Conservation (phyloP, 2,329 filamentous ascomycete species). For the Pseudogymnoascus sp. region DNA sequence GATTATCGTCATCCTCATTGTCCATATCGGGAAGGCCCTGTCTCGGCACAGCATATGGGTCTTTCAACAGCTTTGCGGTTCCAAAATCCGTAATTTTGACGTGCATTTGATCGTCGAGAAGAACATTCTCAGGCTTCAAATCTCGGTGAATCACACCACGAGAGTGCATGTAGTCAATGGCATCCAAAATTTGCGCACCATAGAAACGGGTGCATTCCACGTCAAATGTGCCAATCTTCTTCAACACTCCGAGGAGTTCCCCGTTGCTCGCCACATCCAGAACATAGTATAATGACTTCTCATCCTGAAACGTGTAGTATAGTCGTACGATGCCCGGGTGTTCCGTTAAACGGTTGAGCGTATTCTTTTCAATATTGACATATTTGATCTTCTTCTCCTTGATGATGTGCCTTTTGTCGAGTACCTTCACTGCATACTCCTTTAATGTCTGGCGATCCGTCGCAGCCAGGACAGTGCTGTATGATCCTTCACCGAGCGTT, state of each 20-base stretch:
- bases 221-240: constrained; percentile 91
- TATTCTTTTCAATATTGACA: constrained; percentile 99
- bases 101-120: constrained; percentile 92
- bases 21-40: constrained; percentile 15
- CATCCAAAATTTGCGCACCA: constrained; percentile 88
- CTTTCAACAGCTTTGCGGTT: constrained; percentile 84
- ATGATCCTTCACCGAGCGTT: constrained; percentile 88
- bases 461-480: constrained; percentile 89
- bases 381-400: constrained; percentile 99
- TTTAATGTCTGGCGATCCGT: constrained; percentile 90
- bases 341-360: constrained; percentile 87
- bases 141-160: constrained; percentile 94
- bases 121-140: constrained; percentile 91
- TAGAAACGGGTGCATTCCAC: constrained; percentile 93
- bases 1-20: constrained; percentile 49
- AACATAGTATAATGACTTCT: constrained; percentile 92
- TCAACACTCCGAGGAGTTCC: constrained; percentile 83
- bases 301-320: constrained; percentile 98
- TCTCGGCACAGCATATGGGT: constrained; percentile 35
- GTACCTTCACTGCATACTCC: constrained; percentile 95
- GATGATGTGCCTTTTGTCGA: constrained; percentile 98
- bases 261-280: constrained; percentile 87
- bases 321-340: constrained; percentile 93
- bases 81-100: constrained; percentile 99
- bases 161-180: constrained; percentile 96